Evolutionary conservation across 2,329 filamentous ascomycete genomes (phyloP).

Genomic region (Colletotrichum gigasporum): DNA sequence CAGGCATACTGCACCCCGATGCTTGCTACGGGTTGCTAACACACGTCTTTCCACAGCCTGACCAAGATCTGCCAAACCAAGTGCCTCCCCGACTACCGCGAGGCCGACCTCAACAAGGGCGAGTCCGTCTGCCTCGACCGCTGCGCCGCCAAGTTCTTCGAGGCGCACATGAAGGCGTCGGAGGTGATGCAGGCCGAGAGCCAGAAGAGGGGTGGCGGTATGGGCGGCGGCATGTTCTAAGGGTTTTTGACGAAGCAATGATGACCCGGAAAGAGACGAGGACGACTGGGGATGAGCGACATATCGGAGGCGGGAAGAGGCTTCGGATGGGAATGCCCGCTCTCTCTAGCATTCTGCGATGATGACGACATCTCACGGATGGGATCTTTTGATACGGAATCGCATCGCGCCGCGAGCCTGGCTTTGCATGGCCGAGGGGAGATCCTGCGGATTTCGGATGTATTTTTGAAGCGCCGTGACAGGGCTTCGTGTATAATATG

Average conservation of each 20-base stretch:
- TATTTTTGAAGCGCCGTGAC: conserved; percentile 14
- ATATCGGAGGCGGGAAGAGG: background rate
- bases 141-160: conserved; percentile 98
- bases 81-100: conserved; percentile 95
- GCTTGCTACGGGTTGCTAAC: too few species aligned
- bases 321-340: background rate
- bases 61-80: conserved; percentile 91
- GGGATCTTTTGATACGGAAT: background rate
- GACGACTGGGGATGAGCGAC: background rate
- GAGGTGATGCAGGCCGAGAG: conserved; percentile 95
- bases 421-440: background rate
- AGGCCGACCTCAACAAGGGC: conserved; percentile 97
- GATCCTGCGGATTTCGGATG: conserved; percentile 2
- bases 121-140: conserved; percentile 98
- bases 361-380: background rate
- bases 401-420: conserved; percentile 1
- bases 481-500: conserved; percentile 25
- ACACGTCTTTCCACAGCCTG: conserved; percentile 64
- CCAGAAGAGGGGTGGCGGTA: conserved; percentile 68
- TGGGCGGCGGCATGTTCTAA: conserved; percentile 59
- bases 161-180: conserved; percentile 96
- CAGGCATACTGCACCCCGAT: too few species aligned
- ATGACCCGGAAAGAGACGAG: background rate
- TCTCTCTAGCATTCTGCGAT: background rate
- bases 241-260: background rate